phyloP scores from a whole-genome alignment of 1,284 basidiomycete species.

The Fomitopsis schrenkii region DNA sequence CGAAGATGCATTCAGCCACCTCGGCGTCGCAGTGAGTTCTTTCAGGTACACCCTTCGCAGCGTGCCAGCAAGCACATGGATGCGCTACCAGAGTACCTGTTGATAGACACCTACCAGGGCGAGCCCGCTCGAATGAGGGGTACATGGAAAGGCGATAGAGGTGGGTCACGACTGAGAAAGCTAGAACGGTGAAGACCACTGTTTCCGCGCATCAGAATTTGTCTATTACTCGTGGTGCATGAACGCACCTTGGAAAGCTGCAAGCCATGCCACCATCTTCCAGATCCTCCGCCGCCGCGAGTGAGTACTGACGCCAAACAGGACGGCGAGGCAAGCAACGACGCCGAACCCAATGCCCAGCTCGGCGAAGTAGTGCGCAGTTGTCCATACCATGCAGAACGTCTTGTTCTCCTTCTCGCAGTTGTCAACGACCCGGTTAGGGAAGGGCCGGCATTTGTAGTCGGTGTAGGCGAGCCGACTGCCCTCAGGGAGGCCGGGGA shows the following conservation, averaged over 20 bases:
- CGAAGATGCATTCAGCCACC: too few relatives aligned
- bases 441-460: conserved; percentile 63
- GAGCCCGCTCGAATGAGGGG: conserved; percentile 52
- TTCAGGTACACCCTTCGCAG: too few relatives aligned
- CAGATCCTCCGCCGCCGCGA: conserved; percentile 70
- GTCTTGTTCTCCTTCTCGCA: conserved; percentile 59
- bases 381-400: conserved; percentile 68
- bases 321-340: conserved; percentile 51
- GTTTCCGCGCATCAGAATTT: not conserved
- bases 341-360: conserved; percentile 60
- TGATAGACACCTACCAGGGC: conserved; percentile 43
- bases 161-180: conserved; percentile 65
- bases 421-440: conserved; percentile 49
- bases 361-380: conserved; percentile 60
- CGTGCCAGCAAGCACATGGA: too few relatives aligned
- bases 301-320: conserved; percentile 68
- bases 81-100: too few relatives aligned
- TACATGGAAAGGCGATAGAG: conserved; percentile 44
- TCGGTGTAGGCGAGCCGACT: conserved; percentile 47
- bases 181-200: conserved; percentile 59
- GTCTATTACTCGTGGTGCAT: not conserved
- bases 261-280: conserved; percentile 62
- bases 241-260: conserved; percentile 51
- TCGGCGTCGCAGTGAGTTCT: too few relatives aligned
- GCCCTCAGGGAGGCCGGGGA: conserved; percentile 44